Conservation (phyloP, 2,329 filamentous ascomycete genomes). For the Xylaria sp. region DNA sequence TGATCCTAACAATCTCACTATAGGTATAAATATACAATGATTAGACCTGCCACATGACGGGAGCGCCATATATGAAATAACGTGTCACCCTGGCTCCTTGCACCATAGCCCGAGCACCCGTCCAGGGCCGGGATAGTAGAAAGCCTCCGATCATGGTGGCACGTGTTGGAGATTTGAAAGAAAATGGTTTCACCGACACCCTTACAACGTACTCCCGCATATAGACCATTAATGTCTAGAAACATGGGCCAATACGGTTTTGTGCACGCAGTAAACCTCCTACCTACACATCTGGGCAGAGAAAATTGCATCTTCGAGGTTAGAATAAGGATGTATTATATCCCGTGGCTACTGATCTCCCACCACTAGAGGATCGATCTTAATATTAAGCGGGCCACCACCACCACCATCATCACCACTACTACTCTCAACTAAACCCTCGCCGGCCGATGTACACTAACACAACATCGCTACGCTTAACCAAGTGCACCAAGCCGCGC, state of each 20-base stretch:
- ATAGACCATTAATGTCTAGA: not conserved
- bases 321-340: conserved; percentile 1
- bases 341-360: conserved; percentile 8
- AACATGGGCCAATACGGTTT: not conserved
- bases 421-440: not conserved
- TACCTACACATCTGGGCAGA: not conserved
- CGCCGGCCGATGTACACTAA: not conserved
- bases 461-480: not conserved
- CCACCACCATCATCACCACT: not conserved
- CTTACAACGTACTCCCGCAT: too few species aligned
- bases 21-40: conserved; percentile 4
- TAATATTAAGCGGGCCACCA: not conserved
- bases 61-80: not conserved
- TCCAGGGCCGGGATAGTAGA: not conserved
- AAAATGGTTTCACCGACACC: too few species aligned
- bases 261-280: not conserved
- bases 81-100: not conserved
- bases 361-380: not conserved
- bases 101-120: not conserved
- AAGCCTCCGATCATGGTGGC: not conserved
- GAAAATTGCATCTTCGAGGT: not conserved
- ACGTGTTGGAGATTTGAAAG: not conserved
- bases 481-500: not conserved
- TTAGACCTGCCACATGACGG: not conserved
- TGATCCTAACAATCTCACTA: not conserved